Evolutionary conservation across 129 eudicot genomes (phyloP).

Genomic region (Saussurea involucrata): DNA sequence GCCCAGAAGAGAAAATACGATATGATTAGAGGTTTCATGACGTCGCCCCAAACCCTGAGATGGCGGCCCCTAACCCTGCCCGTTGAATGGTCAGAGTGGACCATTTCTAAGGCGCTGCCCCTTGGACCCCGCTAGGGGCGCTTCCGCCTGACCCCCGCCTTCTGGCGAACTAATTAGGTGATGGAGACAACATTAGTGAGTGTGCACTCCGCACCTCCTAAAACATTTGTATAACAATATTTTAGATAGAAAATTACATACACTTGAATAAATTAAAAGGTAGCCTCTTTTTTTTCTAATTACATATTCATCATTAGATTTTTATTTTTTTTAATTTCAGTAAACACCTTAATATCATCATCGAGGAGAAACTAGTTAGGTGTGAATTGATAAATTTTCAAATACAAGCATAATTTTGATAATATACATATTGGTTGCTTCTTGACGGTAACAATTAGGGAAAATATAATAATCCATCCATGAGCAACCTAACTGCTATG

Average conservation of each 20-base stretch:
- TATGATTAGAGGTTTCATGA: too few species aligned
- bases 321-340: neutral
- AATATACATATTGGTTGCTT: neutral
- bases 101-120: too few species aligned
- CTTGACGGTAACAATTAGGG: neutral
- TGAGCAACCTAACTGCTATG: neutral
- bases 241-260: neutral
- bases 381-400: neutral
- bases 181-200: too few species aligned
- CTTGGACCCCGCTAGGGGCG: too few species aligned
- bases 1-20: too few species aligned
- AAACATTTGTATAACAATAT: neutral
- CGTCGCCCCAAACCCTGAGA: too few species aligned
- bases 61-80: too few species aligned
- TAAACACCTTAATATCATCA: neutral
- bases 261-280: neutral
- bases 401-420: neutral
- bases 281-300: neutral
- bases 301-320: neutral
- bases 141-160: too few species aligned
- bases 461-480: neutral
- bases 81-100: too few species aligned
- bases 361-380: neutral
- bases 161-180: too few species aligned
- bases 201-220: too few species aligned